phyloP scores from a whole-genome alignment of 208 protist species.

The Herpetomonas tarakana region DNA sequence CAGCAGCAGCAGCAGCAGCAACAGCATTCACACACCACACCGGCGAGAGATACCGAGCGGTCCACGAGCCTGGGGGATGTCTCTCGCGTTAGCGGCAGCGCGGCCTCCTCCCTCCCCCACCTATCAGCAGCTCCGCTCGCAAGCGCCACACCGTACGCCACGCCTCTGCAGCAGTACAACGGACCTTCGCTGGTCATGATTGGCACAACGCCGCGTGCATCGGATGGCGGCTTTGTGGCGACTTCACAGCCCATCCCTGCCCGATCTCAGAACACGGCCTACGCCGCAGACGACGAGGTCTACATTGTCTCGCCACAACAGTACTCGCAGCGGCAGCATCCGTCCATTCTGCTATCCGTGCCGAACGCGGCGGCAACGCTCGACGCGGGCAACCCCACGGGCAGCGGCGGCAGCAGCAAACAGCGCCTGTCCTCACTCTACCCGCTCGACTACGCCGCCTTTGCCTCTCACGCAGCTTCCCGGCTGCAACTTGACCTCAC shows the following conservation, averaged over 20 bases:
- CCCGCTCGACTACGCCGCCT: slow-evolving; percentile 63
- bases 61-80: too few species aligned
- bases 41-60: too few species aligned
- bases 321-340: neutral
- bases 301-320: neutral
- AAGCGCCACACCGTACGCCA: too few species aligned
- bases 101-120: too few species aligned
- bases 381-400: too few species aligned
- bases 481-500: slow-evolving; percentile 12
- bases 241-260: neutral
- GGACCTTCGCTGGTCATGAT: neutral
- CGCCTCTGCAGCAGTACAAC: too few species aligned
- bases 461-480: slow-evolving; percentile 14
- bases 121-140: too few species aligned
- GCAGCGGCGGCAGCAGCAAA: neutral
- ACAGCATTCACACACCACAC: too few species aligned
- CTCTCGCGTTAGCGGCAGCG: too few species aligned
- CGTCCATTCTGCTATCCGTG: neutral
- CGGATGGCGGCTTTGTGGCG: neutral
- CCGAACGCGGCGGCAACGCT: neutral
- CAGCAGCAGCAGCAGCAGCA: too few species aligned
- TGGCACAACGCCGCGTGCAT: neutral
- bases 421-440: slow-evolving; percentile 20
- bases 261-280: too few species aligned
- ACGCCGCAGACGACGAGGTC: neutral